These are phyloP conservation scores for Larix sibirica DNA, from an alignment of 83 land plant genomes.

Conservation along the genomic window DNA sequence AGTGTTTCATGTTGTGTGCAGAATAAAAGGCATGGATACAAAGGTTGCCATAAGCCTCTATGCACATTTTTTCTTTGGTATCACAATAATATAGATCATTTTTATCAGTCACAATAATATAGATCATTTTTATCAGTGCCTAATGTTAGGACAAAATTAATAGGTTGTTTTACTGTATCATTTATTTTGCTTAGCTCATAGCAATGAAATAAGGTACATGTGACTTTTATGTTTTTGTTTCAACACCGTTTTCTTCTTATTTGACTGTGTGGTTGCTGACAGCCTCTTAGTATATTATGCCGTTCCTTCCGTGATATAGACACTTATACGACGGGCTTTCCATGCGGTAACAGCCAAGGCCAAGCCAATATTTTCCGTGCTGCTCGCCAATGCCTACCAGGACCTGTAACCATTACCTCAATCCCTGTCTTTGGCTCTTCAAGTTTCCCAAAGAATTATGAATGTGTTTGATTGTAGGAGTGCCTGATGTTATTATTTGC, in stretches of 20 bases:
- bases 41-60: slow-evolving; percentile 24
- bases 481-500: neutral
- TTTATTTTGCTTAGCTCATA: neutral
- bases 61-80: neutral
- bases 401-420: slow-evolving; percentile 65
- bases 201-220: neutral
- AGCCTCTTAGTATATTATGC: slow-evolving; percentile 94
- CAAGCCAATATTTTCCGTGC: slow-evolving; percentile 79
- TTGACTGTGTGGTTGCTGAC: slow-evolving; percentile 18
- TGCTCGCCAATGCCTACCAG: slow-evolving; percentile 93
- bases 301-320: slow-evolving; percentile 83
- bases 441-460: neutral
- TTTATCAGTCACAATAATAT: too few relatives aligned
- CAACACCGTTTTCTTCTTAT: neutral
- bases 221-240: neutral
- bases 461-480: neutral
- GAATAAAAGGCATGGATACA: slow-evolving; percentile 52
- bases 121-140: neutral
- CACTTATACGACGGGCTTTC: slow-evolving; percentile 86
- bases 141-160: neutral
- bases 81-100: neutral
- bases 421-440: neutral
- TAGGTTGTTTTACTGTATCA: neutral
- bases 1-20: slow-evolving; percentile 23
- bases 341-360: slow-evolving; percentile 81